Conservation (phyloP, 2,329 filamentous ascomycete species). For the Conoideocrella luteorostrata region DNA sequence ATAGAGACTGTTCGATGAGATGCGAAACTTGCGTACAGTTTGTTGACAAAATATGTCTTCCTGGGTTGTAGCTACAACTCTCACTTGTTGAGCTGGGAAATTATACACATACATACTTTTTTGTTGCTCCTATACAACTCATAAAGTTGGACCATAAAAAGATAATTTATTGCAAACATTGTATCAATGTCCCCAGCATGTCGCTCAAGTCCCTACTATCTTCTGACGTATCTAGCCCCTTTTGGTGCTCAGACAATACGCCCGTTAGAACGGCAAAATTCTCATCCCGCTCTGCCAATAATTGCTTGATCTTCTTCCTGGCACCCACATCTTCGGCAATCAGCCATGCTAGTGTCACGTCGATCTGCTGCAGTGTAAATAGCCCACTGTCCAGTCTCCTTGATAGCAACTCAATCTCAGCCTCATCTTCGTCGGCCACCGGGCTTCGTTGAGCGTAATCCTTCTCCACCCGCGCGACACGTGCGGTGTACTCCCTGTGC, state of each 20-base stretch:
- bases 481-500: constrained; percentile 60
- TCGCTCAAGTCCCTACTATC: constrained; percentile 52
- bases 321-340: constrained; percentile 82
- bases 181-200: constrained; percentile 47
- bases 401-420: constrained; percentile 67
- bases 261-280: constrained; percentile 53
- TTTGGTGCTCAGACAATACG: constrained; percentile 59
- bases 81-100: no score
- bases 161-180: constrained; percentile 36
- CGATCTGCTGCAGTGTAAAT: constrained; percentile 75
- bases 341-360: constrained; percentile 84
- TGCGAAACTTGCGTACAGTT: no score
- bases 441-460: constrained; percentile 28
- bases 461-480: constrained; percentile 52
- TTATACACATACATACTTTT: no score
- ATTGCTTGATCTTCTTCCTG: constrained; percentile 52
- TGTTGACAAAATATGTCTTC: no score
- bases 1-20: no score
- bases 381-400: constrained; percentile 76
- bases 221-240: constrained; percentile 47
- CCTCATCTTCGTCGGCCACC: constrained; percentile 35
- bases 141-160: neutral
- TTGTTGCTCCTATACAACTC: no score
- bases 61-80: no score
- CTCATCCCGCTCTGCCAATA: constrained; percentile 64